phyloP scores from a whole-genome alignment of 352 stramenopile genomes.

The Aphanomyces cochlioides region DNA sequence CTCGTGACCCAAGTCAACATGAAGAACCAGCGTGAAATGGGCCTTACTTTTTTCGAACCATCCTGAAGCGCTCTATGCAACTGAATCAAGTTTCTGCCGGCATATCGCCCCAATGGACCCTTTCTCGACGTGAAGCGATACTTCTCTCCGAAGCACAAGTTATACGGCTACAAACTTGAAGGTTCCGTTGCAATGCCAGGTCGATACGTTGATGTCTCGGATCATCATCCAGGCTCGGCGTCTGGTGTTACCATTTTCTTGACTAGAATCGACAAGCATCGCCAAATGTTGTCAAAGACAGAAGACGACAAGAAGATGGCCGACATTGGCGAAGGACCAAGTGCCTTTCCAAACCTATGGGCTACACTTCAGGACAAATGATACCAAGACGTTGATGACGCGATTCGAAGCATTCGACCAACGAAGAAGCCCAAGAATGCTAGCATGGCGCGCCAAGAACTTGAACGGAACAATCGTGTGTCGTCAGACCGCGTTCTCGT shows the following conservation, averaged over 20 bases:
- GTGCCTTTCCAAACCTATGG: background rate
- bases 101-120: background rate
- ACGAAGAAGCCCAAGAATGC: background rate
- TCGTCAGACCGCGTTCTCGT: background rate
- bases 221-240: background rate
- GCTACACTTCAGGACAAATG: background rate
- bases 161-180: background rate
- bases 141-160: slow-evolving; percentile 10
- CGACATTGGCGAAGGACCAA: background rate
- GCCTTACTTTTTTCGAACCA: background rate
- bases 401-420: background rate
- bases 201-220: background rate
- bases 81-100: slow-evolving; percentile 4
- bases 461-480: background rate
- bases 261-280: background rate
- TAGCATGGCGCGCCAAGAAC: background rate
- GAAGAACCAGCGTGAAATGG: background rate
- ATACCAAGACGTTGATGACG: background rate
- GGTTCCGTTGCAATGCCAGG: background rate
- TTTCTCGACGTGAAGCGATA: background rate
- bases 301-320: background rate
- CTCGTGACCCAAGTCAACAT: background rate
- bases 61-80: background rate
- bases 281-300: background rate
- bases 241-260: slow-evolving; percentile 1